Percentiles rank a stretch among this genome's conserved stretches.
Evolutionary conservation across 2,329 filamentous ascomycete species (phyloP).

Genomic region (Phaeosphaeriaceae sp.): DNA sequence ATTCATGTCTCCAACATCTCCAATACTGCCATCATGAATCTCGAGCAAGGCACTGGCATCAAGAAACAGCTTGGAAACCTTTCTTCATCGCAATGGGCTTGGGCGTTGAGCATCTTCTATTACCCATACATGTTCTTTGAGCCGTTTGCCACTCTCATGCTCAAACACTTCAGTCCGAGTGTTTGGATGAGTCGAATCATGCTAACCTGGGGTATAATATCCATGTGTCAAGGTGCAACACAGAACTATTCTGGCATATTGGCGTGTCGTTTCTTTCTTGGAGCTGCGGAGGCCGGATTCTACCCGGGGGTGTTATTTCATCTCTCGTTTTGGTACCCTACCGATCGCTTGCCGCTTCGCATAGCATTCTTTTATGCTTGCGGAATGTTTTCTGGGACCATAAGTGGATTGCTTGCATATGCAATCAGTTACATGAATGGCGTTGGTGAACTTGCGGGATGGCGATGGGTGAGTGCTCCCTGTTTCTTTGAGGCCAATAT

Average conservation of each 20-base stretch:
- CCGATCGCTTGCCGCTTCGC: slow-evolving; percentile 61
- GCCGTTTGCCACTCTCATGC: slow-evolving; percentile 28
- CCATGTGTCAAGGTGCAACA: slow-evolving; percentile 56
- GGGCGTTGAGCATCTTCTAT: slow-evolving; percentile 43
- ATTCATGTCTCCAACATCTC: slow-evolving; percentile 43
- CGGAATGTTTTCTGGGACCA: slow-evolving; percentile 63
- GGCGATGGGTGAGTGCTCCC: slow-evolving; percentile 34
- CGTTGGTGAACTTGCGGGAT: slow-evolving; percentile 50
- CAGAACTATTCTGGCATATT: slow-evolving; percentile 53
- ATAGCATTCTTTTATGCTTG: slow-evolving; percentile 65
- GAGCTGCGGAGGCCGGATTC: slow-evolving; percentile 35
- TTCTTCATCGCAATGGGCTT: slow-evolving; percentile 40
- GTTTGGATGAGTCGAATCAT: slow-evolving; percentile 34
- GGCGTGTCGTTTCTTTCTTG: slow-evolving; percentile 51
- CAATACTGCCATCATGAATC: slow-evolving; percentile 46
- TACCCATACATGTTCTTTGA: slow-evolving; percentile 45
- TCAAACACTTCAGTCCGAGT: slow-evolving; percentile 27
- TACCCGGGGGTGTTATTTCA: slow-evolving; percentile 55
- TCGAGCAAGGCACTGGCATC: slow-evolving; percentile 42
- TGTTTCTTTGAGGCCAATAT: too few species aligned
- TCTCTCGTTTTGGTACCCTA: slow-evolving; percentile 66
- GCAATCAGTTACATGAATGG: slow-evolving; percentile 66
- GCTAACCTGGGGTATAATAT: slow-evolving; percentile 34
- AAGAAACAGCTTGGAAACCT: slow-evolving; percentile 42
- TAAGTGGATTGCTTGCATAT: slow-evolving; percentile 64